These are phyloP conservation scores for Phaeotremella skinneri DNA, from an alignment of 768 basidiomycete genomes.

Conservation along the genomic window DNA sequence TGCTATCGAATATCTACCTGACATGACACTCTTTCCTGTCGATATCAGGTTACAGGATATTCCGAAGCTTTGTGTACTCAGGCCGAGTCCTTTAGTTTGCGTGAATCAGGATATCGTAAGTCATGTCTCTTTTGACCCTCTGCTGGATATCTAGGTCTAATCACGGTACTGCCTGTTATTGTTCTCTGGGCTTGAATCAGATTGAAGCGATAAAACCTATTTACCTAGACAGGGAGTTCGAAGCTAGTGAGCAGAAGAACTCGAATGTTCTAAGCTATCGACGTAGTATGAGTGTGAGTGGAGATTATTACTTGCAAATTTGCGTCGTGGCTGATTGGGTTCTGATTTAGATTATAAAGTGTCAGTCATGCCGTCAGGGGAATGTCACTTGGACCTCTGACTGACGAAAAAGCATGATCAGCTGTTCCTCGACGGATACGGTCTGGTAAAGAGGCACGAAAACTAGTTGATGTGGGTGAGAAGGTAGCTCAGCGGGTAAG, in stretches of 20 bases:
- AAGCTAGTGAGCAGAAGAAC: constrained; percentile 46
- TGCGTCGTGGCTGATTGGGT: constrained; percentile 2
- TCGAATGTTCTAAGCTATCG: constrained; percentile 49
- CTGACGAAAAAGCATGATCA: constrained; percentile 5
- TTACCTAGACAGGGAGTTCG: constrained; percentile 44
- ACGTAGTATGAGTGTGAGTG: constrained; percentile 48
- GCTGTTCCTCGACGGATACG: constrained; percentile 43
- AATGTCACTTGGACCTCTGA: not conserved
- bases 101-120: constrained; percentile 51
- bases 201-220: constrained; percentile 51
- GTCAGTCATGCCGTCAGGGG: constrained; percentile 12
- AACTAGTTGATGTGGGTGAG: constrained; percentile 41
- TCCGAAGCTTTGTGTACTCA: constrained; percentile 34
- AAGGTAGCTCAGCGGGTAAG: constrained; percentile 48
- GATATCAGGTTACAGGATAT: constrained; percentile 42
- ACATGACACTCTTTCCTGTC: constrained; percentile 33
- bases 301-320: too few relatives aligned
- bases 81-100: constrained; percentile 45
- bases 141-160: not conserved
- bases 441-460: constrained; percentile 46
- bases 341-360: constrained; percentile 27
- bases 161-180: not conserved
- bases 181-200: constrained; percentile 11
- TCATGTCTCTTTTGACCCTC: not conserved
- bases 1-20: constrained; percentile 11